Evolutionary conservation across 805 yeast species (phyloP), one percentile per base, ranked within the genome.

Genomic region (Komagataella kurtzmanii): DNA sequence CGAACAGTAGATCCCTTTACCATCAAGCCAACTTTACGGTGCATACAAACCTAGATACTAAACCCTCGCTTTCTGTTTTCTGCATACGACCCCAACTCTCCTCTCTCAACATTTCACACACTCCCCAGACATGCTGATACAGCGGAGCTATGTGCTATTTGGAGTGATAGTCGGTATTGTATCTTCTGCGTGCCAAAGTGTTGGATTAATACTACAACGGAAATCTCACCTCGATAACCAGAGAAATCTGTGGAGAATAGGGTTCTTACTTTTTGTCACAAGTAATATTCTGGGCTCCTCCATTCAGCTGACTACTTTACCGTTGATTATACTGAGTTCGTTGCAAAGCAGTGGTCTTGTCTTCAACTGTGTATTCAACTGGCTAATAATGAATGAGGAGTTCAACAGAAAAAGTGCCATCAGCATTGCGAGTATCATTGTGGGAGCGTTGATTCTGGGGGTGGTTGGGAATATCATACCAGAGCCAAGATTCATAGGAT

Each of bases 301-400:
- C 17, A 83, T 88, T 24, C 97, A 89, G 66, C 80, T 89, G 44
- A 79, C 93, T 1, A 84, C 96, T 2, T 69, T 88, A 46, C 97
- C 97, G 1, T 69, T 89, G 54, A 83, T 88, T 47, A 75, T 89
- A 2, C 65, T 88, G 53, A 81, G 89, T 21, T 96, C 96, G 0
- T 67, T 88, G 51, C 96, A 88, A 62, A 88, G 95, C 23, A 79
- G 83, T 21, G 96, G 96, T 0, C 72, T 89, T n/a, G 89, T 88
- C 2, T 88, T 89, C 72, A 89, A 89, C 65, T 79, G 93, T 0
- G 64, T 86, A 1, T 77, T 88, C 59, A 86, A 93, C 46, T 63
- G 84, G 17, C 52, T 86, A 8, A 65, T 88, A 12, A 75, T 88
- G 12, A 71, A 80, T 36, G 97, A 88, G 60, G 70, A 72, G 0